These are phyloP conservation scores for Penicillium brasilianum DNA, from an alignment of 2,329 filamentous ascomycete species.

Conservation along the genomic window DNA sequence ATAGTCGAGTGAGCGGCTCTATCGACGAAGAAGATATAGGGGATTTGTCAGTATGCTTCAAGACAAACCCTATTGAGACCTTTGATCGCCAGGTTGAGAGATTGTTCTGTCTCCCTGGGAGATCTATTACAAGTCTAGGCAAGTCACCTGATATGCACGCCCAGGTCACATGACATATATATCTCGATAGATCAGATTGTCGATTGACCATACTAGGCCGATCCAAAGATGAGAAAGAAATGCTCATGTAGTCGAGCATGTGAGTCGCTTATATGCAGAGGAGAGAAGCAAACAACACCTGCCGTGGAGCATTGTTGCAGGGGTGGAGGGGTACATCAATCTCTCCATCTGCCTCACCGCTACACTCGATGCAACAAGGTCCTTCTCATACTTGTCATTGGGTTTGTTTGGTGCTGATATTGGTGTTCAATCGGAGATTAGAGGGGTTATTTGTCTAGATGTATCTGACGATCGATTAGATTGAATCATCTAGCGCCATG, in stretches of 20 bases:
- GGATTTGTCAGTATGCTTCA: not conserved
- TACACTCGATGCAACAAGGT: not conserved
- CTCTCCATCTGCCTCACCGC: not conserved
- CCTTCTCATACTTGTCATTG: not conserved
- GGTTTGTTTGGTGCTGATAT: not conserved
- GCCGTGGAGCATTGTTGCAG: not conserved
- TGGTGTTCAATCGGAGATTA: too few relatives aligned
- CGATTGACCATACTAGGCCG: not conserved
- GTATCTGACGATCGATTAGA: not conserved
- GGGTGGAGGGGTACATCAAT: not conserved
- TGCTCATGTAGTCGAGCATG: too few relatives aligned
- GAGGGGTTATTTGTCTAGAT: not conserved
- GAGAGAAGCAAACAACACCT: not conserved
- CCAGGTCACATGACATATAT: not conserved
- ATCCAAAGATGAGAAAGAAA: not conserved
- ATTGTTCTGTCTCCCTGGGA: not conserved
- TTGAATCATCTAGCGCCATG: too few relatives aligned
- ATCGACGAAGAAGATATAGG: not conserved
- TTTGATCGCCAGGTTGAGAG: not conserved
- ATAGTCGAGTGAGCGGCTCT: not conserved
- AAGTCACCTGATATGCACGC: not conserved
- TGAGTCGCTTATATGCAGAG: not conserved
- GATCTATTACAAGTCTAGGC: not conserved
- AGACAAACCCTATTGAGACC: not conserved
- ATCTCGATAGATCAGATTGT: slow-evolving; percentile 5